Evolutionary conservation across 208 protist species (phyloP).

Genomic region (Herpetomonas tarakana): DNA sequence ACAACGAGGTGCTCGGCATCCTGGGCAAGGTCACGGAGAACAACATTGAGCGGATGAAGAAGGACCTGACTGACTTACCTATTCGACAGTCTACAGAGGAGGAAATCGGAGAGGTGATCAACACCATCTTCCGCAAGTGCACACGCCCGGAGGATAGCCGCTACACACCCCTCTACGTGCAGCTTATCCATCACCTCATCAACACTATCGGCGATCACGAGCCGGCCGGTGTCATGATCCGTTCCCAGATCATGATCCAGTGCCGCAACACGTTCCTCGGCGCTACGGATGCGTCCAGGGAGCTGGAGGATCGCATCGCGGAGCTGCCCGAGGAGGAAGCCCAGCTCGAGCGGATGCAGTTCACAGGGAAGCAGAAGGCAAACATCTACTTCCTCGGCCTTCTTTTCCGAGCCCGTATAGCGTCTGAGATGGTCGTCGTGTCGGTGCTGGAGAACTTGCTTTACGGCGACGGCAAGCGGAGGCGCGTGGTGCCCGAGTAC

Average conservation of each 20-base stretch:
- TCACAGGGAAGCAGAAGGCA: slow-evolving; percentile 73
- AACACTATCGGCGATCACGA: slow-evolving; percentile 62
- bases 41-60: slow-evolving; percentile 73
- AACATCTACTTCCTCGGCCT: slow-evolving; percentile 86
- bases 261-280: slow-evolving; percentile 72
- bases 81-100: slow-evolving; percentile 83
- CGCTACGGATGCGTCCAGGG: slow-evolving; percentile 24
- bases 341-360: slow-evolving; percentile 53
- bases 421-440: slow-evolving; percentile 52
- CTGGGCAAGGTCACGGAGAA: slow-evolving; percentile 69
- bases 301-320: slow-evolving; percentile 44
- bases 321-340: slow-evolving; percentile 57
- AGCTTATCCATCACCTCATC: slow-evolving; percentile 75
- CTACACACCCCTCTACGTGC: slow-evolving; percentile 77
- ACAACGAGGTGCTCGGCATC: slow-evolving; percentile 87
- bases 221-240: slow-evolving; percentile 60
- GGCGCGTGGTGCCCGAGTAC: slow-evolving; percentile 65
- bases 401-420: slow-evolving; percentile 60
- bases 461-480: slow-evolving; percentile 53
- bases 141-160: slow-evolving; percentile 72
- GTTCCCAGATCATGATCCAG: slow-evolving; percentile 64
- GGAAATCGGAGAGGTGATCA: slow-evolving; percentile 82
- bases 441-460: slow-evolving; percentile 72
- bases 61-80: slow-evolving; percentile 66
- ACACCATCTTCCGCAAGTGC: slow-evolving; percentile 85